phyloP scores from a whole-genome alignment of 1,284 basidiomycete species.

The Ceratobasidium sp. region DNA sequence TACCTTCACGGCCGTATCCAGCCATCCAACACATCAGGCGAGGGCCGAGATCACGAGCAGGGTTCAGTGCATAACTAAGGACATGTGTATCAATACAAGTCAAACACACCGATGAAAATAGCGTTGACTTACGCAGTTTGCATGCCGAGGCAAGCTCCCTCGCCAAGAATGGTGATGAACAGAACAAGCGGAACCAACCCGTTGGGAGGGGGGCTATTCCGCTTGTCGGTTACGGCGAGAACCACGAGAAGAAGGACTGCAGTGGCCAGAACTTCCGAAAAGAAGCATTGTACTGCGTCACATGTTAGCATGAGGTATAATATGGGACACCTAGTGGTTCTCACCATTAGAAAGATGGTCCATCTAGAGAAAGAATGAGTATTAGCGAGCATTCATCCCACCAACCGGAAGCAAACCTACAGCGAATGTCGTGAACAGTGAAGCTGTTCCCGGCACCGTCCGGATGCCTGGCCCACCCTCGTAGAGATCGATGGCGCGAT shows the following conservation, averaged over 20 bases:
- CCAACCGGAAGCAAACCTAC: conserved; percentile 52
- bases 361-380: conserved; percentile 11
- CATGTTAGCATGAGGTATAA: conserved; percentile 63
- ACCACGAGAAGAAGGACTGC: conserved; percentile 61
- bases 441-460: conserved; percentile 68
- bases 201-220: conserved; percentile 56
- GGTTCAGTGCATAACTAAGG: conserved; percentile 61
- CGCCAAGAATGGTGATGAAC: conserved; percentile 62
- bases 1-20: conserved; percentile 60
- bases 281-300: conserved; percentile 38
- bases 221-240: conserved; percentile 55
- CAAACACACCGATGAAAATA: not conserved
- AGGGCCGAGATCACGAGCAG: conserved; percentile 69
- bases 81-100: not conserved
- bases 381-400: not conserved
- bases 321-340: conserved; percentile 38
- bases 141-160: conserved; percentile 61
- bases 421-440: conserved; percentile 73
- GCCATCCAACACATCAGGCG: conserved; percentile 64
- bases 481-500: conserved; percentile 71
- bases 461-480: conserved; percentile 67
- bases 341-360: conserved; percentile 42
- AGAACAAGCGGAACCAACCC: conserved; percentile 62
- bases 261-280: conserved; percentile 60
- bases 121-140: conserved; percentile 55